Conservation (phyloP, 2,329 filamentous ascomycete genomes). For the Paramyrothecium roridum region DNA sequence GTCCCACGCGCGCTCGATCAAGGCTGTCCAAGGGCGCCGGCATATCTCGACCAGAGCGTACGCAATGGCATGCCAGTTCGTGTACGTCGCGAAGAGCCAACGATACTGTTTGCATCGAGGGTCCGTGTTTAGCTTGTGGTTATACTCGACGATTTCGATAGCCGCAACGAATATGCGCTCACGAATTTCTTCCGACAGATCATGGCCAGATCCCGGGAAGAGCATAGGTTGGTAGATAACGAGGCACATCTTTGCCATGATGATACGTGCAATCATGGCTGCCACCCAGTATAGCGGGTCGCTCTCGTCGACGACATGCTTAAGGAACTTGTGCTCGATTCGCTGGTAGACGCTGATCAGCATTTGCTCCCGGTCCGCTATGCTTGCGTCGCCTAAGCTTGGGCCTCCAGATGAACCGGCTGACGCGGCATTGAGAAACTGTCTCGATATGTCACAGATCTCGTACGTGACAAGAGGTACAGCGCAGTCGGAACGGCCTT, state of each 20-base stretch:
- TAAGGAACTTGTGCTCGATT: constrained; percentile 53
- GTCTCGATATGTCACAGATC: constrained; percentile 38
- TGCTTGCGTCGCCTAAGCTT: constrained; percentile 21
- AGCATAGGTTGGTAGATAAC: constrained; percentile 73
- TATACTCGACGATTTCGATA: constrained; percentile 71
- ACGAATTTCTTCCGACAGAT: constrained; percentile 58
- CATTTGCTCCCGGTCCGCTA: constrained; percentile 36
- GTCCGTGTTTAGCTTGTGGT: constrained; percentile 62
- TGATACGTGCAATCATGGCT: constrained; percentile 64
- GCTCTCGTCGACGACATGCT: constrained; percentile 44
- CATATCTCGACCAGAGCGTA: constrained; percentile 45
- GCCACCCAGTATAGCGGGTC: constrained; percentile 64
- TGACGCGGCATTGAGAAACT: constrained; percentile 28
- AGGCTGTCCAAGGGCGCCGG: constrained; percentile 45
- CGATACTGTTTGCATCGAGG: constrained; percentile 39
- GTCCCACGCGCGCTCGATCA: constrained; percentile 48
- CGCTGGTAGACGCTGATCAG: constrained; percentile 50
- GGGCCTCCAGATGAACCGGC: constrained; percentile 27
- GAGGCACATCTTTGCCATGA: constrained; percentile 76
- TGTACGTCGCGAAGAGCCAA: constrained; percentile 50
- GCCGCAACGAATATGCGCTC: constrained; percentile 70
- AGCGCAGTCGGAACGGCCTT: constrained; percentile 52
- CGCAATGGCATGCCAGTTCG: constrained; percentile 49
- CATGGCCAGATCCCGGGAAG: constrained; percentile 52
- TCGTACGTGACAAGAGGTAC: constrained; percentile 48